These are phyloP conservation scores for Mycocentrospora acerina DNA, from an alignment of 2,329 filamentous ascomycete species.

Conservation along the genomic window DNA sequence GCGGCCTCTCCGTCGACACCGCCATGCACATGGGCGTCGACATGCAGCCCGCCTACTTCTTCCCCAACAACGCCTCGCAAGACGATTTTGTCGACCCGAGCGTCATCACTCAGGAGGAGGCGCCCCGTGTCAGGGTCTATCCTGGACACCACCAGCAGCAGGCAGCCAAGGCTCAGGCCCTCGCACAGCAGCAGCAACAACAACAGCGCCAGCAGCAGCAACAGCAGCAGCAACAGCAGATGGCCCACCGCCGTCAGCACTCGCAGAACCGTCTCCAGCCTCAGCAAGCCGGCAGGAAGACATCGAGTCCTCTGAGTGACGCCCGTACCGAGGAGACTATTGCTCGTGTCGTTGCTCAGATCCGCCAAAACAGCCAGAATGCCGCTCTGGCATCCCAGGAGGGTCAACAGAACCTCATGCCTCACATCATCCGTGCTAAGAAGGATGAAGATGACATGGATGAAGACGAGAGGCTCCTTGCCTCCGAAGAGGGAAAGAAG, in stretches of 20 bases:
- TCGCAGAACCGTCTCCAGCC: constrained; percentile 32
- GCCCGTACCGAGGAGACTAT: constrained; percentile 79
- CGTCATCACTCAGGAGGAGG: constrained; percentile 66
- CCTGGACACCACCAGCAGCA: constrained; percentile 92
- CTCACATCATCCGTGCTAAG: constrained; percentile 71
- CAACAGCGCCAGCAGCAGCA: constrained; percentile 50
- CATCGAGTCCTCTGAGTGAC: constrained; percentile 46
- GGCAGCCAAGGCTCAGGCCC: constrained; percentile 52
- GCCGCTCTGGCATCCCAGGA: constrained; percentile 55
- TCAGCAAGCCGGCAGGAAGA: constrained; percentile 31
- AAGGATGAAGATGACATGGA: constrained; percentile 99
- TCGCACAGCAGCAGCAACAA: constrained; percentile 47
- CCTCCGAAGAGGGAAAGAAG: constrained; percentile 99
- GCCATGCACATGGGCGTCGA: constrained; percentile 73
- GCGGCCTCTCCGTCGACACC: constrained; percentile 50
- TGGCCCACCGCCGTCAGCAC: constrained; percentile 39
- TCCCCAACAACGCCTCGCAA: constrained; percentile 45
- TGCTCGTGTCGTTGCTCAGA: constrained; percentile 86
- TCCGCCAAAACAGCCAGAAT: constrained; percentile 70
- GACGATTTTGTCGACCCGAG: constrained; percentile 72
- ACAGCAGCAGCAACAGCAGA: constrained; percentile 54
- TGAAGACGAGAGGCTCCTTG: constrained; percentile 88
- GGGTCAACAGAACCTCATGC: constrained; percentile 50
- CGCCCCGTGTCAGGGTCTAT: constrained; percentile 71
- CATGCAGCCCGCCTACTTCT: constrained; percentile 63